A percentile compares a stretch with the other conserved stretches of the same genome.
Conservation (phyloP, 352 stramenopile genomes). For the Phytophthora pinifolia region DNA sequence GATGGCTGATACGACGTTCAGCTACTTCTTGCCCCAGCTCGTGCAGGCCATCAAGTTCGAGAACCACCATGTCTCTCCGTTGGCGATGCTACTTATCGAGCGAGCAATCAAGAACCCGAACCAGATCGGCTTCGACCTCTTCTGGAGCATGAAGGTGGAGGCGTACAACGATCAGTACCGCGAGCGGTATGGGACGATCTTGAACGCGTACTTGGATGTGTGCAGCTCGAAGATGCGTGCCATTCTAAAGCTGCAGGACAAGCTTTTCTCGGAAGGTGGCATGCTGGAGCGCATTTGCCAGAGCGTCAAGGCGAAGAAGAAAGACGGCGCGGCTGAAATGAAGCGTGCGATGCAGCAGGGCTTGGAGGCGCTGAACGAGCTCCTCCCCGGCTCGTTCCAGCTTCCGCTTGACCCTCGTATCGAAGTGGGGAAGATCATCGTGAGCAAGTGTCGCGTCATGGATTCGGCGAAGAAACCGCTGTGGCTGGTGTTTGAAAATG, state of each 20-base stretch:
- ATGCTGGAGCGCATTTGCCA: slow-evolving; percentile 86
- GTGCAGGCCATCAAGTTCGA: slow-evolving; percentile 91
- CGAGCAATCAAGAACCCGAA: slow-evolving; percentile 89
- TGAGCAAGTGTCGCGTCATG: slow-evolving; percentile 90
- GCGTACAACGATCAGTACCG: slow-evolving; percentile 80
- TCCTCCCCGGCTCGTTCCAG: slow-evolving; percentile 86
- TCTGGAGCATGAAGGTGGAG: slow-evolving; percentile 91
- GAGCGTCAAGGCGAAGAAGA: slow-evolving; percentile 83
- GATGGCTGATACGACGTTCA: slow-evolving; percentile 88
- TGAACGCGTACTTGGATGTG: slow-evolving; percentile 84
- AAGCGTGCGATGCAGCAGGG: slow-evolving; percentile 80
- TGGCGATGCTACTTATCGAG: slow-evolving; percentile 82
- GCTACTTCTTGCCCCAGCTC: slow-evolving; percentile 87
- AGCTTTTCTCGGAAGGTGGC: slow-evolving; percentile 73
- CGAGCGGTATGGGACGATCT: slow-evolving; percentile 77
- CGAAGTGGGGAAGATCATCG: slow-evolving; percentile 82
- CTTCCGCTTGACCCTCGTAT: slow-evolving; percentile 84
- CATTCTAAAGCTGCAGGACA: slow-evolving; percentile 91
- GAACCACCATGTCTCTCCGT: slow-evolving; percentile 76
- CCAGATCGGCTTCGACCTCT: slow-evolving; percentile 88
- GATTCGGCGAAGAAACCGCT: slow-evolving; percentile 89
- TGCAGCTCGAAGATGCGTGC: slow-evolving; percentile 91
- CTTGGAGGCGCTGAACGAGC: slow-evolving; percentile 80
- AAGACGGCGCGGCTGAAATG: slow-evolving; percentile 78
- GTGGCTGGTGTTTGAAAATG: slow-evolving; percentile 90